Evolutionary conservation across 768 basidiomycete species (phyloP).

Genomic region (Clavulina sp.): DNA sequence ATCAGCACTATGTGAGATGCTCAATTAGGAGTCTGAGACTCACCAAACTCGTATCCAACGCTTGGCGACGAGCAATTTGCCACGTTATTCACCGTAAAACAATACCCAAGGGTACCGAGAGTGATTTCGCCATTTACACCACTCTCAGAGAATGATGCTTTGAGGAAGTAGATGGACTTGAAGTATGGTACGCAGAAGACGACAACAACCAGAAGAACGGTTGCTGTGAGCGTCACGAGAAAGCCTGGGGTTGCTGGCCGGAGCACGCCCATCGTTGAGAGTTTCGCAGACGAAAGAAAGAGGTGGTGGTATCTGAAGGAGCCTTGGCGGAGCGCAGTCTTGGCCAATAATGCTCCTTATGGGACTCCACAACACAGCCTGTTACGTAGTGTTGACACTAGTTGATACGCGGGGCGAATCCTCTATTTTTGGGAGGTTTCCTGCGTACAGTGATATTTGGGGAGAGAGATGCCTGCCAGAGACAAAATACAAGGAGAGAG

Average conservation of each 20-base stretch:
- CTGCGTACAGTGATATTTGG: neutral
- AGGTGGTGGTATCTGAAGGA: neutral
- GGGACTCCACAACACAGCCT: neutral
- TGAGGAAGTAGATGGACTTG: slow-evolving; percentile 65
- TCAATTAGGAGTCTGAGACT: too few species aligned
- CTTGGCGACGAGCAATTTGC: slow-evolving; percentile 62
- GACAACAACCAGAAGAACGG: slow-evolving; percentile 64
- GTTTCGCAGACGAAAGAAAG: neutral
- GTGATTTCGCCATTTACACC: slow-evolving; percentile 44
- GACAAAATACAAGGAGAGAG: too few species aligned
- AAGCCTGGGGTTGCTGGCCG: slow-evolving; percentile 86
- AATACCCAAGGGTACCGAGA: slow-evolving; percentile 86
- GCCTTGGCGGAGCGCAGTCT: neutral
- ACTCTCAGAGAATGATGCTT: slow-evolving; percentile 38
- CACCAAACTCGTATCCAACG: slow-evolving; percentile 79
- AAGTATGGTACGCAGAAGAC: slow-evolving; percentile 82
- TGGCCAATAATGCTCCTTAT: neutral
- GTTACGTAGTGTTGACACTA: neutral
- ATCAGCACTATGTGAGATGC: neutral
- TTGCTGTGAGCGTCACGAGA: slow-evolving; percentile 60
- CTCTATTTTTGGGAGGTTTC: too few species aligned
- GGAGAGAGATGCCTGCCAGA: neutral
- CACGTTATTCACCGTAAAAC: slow-evolving; percentile 34
- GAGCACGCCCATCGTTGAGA: slow-evolving; percentile 20
- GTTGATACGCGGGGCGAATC: neutral